Base-by-base conservation (phyloP, 148 eudicot species). In the Chenopodium berlandieri region DNA sequence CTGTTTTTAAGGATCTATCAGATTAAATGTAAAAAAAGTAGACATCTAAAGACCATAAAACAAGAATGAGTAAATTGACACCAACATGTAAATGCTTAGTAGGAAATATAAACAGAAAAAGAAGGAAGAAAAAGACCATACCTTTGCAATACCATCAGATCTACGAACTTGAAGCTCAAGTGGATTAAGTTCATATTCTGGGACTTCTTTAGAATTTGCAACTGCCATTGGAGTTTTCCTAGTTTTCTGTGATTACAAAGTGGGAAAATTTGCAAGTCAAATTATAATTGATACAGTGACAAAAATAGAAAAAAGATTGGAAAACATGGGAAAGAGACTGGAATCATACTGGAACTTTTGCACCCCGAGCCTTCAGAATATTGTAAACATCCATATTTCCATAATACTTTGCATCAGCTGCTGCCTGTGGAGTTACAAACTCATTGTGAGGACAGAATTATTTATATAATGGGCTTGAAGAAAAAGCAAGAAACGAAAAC, bases 141-240 rank as follows among this genome's bases (percentile, higher is more conserved):
- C 99, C 98, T 92, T 97, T 47, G 99, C 89, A 86, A 97, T 97
- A 73, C 97, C 98, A 90, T 97, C 99, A 67, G 89, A 87, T 83
- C 89, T 94, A 78, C 99, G 99, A 83, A 97, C 89, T 84, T 97
- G 98, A 86, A 97, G 93, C 83, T 94, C 99, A 77, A 89, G 83
- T 25, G 98, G 99, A 88, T 97, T 97, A 79, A 97, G 99, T 90
- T 97, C 99, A 74, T 97, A 97, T 85, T 97, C 99, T 22, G 99
- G 99, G 67, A 97, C 98, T 85, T 97, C 94, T 83, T 92, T 91
- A 71, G 97, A 97, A 91, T 92, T 94, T 73, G 98, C 92, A 84
- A 97, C 99, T 64, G 89, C 74, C 99, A 97, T 97, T 4, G 98
- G 98, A 48, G 99, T 97, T 82, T 89, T 97, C 86, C 91, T 89